Evolutionary conservation across 139 green algal genomes (phyloP).

Genomic region (Spirogloea muscicola): DNA sequence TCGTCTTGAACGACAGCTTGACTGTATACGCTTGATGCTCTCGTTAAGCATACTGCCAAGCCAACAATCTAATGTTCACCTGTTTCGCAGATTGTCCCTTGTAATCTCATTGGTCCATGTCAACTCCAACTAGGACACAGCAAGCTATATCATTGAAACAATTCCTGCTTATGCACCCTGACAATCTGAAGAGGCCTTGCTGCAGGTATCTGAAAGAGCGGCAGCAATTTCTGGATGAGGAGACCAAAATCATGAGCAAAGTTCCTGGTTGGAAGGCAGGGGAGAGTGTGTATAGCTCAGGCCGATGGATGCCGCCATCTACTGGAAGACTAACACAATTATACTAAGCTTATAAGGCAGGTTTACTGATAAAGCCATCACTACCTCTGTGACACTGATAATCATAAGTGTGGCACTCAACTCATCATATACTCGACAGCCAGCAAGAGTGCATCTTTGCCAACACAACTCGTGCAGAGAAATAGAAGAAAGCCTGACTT

Average conservation of each 20-base stretch:
- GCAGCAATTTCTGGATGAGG: not conserved
- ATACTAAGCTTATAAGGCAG: too few relatives aligned
- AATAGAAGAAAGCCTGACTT: too few relatives aligned
- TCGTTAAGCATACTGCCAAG: not conserved
- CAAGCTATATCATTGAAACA: too few relatives aligned
- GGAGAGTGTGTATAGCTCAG: conserved; percentile 14
- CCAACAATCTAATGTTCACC: not conserved
- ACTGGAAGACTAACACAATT: too few relatives aligned
- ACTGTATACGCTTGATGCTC: not conserved
- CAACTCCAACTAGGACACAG: too few relatives aligned
- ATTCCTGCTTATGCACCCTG: not conserved
- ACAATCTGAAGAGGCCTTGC: not conserved
- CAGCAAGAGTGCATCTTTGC: too few relatives aligned
- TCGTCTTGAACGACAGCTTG: not conserved
- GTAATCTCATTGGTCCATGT: not conserved
- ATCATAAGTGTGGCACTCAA: too few relatives aligned
- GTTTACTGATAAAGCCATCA: too few relatives aligned
- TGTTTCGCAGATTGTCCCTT: not conserved
- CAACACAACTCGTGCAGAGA: too few relatives aligned
- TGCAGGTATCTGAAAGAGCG: conserved; percentile 3
- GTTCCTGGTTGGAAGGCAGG: conserved; percentile 6
- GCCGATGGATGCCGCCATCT: conserved; percentile 17
- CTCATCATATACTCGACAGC: too few relatives aligned
- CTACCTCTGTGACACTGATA: too few relatives aligned
- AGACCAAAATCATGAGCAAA: conserved; percentile 4